Percentiles rank a stretch among this genome's conserved stretches.
Conservation (phyloP, 305 asterid species). For the Fraxinus greggii region DNA sequence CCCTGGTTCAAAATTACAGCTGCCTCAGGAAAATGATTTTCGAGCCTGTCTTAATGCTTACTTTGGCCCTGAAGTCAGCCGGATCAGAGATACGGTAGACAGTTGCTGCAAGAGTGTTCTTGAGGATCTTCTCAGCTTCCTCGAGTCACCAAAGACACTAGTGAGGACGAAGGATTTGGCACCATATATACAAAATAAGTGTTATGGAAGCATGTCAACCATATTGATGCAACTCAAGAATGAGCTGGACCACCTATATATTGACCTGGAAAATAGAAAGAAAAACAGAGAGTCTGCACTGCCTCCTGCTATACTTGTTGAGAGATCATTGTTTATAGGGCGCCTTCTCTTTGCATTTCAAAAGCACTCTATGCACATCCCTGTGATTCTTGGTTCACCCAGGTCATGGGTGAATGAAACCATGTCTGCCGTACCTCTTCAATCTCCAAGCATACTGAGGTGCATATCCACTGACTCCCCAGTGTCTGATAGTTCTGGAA, state of each 20-base stretch:
- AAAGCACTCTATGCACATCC: constrained; percentile 84
- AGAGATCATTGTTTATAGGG: constrained; percentile 86
- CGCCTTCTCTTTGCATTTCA: constrained; percentile 92
- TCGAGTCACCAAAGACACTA: constrained; percentile 87
- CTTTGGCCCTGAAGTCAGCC: constrained; percentile 87
- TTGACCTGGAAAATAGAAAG: constrained; percentile 47
- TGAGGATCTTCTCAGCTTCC: constrained; percentile 76
- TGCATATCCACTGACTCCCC: constrained; percentile 48
- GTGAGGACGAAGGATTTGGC: constrained; percentile 79
- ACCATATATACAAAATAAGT: constrained; percentile 75
- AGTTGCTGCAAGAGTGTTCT: constrained; percentile 72
- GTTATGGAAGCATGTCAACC: constrained; percentile 66
- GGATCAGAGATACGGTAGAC: constrained; percentile 85
- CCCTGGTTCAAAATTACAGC: constrained; percentile 54
- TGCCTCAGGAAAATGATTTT: constrained; percentile 63
- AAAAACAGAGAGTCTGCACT: constrained; percentile 44
- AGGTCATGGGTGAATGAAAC: constrained; percentile 78
- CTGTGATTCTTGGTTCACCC: constrained; percentile 89
- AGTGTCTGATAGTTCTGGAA: constrained; percentile 54
- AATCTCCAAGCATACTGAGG: constrained; percentile 43
- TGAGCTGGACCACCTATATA: constrained; percentile 66
- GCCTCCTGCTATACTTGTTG: constrained; percentile 67
- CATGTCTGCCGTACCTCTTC: constrained; percentile 36
- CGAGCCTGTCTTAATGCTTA: constrained; percentile 71
- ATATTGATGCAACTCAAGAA: constrained; percentile 60